Conservation (phyloP, 2,329 filamentous ascomycete genomes). For the Colletotrichum zoysiae region DNA sequence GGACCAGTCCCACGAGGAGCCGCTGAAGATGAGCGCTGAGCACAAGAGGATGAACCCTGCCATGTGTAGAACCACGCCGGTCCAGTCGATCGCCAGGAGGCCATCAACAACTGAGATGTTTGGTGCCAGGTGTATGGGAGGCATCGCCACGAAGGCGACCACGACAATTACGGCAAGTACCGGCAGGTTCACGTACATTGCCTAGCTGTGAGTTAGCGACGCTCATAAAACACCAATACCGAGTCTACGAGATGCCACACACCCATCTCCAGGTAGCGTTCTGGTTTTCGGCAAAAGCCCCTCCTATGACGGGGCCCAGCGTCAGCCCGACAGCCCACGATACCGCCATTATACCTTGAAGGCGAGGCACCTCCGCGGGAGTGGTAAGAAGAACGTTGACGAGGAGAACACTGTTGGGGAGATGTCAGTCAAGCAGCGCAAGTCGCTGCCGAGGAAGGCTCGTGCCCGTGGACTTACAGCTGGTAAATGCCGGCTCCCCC, state of each 20-base stretch:
- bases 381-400: slow-evolving; percentile 46
- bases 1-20: slow-evolving; percentile 62
- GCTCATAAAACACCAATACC: fast-evolving
- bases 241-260: neutral
- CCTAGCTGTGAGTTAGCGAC: slow-evolving; percentile 27
- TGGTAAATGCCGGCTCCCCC: slow-evolving; percentile 50
- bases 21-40: slow-evolving; percentile 64
- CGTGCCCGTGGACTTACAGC: slow-evolving; percentile 43
- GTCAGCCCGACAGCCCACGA: slow-evolving; percentile 46
- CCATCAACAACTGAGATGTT: slow-evolving; percentile 39
- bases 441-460: neutral
- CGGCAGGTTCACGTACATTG: slow-evolving; percentile 66
- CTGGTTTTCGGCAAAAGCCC: slow-evolving; percentile 51
- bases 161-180: slow-evolving; percentile 55
- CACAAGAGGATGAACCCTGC: slow-evolving; percentile 54
- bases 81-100: slow-evolving; percentile 48
- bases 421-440: neutral
- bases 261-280: slow-evolving; percentile 57
- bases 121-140: slow-evolving; percentile 50
- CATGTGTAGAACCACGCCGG: slow-evolving; percentile 49
- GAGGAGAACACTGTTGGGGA: slow-evolving; percentile 21
- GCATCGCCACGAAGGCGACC: slow-evolving; percentile 58
- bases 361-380: slow-evolving; percentile 43
- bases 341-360: slow-evolving; percentile 47
- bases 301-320: slow-evolving; percentile 46